Evolutionary conservation across 23 red algal genomes (phyloP), one percentile per base, ranked within the genome.

Genomic region (Gracilariopsis chorda): DNA sequence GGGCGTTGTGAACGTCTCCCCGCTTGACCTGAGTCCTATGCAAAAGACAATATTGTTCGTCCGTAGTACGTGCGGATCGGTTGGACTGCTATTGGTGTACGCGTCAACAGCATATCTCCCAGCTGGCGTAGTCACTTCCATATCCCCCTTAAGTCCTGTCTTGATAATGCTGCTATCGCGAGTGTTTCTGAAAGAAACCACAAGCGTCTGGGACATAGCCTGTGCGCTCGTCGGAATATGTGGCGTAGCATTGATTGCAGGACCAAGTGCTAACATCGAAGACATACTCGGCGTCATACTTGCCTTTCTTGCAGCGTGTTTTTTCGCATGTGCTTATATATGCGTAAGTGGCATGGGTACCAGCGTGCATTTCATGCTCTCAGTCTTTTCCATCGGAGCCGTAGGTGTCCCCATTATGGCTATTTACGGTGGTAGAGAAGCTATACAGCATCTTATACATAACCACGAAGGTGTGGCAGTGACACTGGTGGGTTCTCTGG

Each of bases 351-450:
- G 56, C 4, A 42, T 88, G 35, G 12, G 43, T 30, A 62, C 7
- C 7, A 61, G 51, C 17, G 56, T 88, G 14, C 65, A 88, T 33
- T 88, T 60, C 20, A 43, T 88, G 45, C 40, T 48, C 2, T 78
- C 41, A 4, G 71, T 77, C 5, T 48, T 77, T 52, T 4, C 71
- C 32, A 25, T 77, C 11, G 71, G 67, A 28, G 39, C 71, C 4
- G 25, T 77, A 8, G 47, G 43, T 23, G 47, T 77, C 40, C 24
- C 43, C 40, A 7, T 77, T 47, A 17, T 33, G 7, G 67, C 67
- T 39, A 5, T 8, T 52, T 49, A 29, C 47, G 71, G 71, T 27
- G 71, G 71, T 46, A 3, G 2, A 6, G 20, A 52, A 49, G 41
- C 71, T 6, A 6, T 77, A 17, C 2, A 47, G 4, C 10, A 49